phyloP scores from a whole-genome alignment of 2,329 filamentous ascomycete genomes.

The Xylaria sp. region DNA sequence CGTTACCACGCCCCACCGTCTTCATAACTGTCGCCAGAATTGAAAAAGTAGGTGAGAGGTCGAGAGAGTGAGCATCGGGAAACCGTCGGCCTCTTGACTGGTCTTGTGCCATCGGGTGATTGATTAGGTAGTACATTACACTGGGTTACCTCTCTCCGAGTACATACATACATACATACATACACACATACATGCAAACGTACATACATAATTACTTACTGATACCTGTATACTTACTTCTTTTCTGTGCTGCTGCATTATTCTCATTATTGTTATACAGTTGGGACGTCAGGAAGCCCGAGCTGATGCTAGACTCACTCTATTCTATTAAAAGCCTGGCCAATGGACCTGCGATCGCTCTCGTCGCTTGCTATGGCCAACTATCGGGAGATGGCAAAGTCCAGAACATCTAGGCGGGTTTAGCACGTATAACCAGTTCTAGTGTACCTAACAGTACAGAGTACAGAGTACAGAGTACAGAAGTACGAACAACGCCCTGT shows the following conservation, averaged over 20 bases:
- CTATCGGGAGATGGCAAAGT: conserved; percentile 29
- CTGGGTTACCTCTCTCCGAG: conserved; percentile 1
- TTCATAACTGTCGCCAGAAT: conserved; percentile 29
- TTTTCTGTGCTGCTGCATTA: neutral
- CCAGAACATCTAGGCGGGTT: conserved; percentile 13
- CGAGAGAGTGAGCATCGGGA: conserved; percentile 19
- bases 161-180: no score
- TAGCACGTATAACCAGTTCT: conserved; percentile 23
- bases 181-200: no score
- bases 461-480: neutral
- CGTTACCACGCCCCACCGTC: conserved; percentile 37
- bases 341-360: conserved; percentile 18
- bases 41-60: conserved; percentile 36
- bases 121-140: neutral
- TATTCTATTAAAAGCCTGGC: conserved; percentile 19
- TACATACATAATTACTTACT: neutral
- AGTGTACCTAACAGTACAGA: no score
- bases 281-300: conserved; percentile 14
- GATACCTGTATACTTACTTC: no score
- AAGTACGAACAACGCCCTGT: conserved; percentile 14
- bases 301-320: neutral
- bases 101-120: conserved; percentile 1
- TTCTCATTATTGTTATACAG: neutral
- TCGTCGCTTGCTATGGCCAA: conserved; percentile 10
- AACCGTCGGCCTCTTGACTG: conserved; percentile 8